Evolutionary conservation across 2,329 filamentous ascomycete genomes (phyloP), one percentile per base, ranked within the genome.

Genomic region (Fusarium sp.): DNA sequence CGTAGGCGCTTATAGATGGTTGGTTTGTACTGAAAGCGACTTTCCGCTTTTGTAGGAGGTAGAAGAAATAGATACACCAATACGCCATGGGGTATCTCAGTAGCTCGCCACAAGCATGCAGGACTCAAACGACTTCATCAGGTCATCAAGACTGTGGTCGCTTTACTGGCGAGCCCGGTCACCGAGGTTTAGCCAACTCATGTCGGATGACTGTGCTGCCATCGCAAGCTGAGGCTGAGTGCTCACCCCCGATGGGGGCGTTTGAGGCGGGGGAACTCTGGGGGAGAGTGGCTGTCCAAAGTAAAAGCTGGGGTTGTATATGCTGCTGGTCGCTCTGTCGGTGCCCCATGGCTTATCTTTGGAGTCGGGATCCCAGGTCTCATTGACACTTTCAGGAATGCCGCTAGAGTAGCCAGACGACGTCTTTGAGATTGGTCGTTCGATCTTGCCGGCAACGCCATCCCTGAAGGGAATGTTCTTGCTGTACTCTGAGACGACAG

Each of bases 161-260:
- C 52, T 65, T 67, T 63, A 77, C 52, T 71, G 62, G 62, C 73
- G 76, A 41, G 74, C 67, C 37, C 77, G 75, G 37, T 86, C 85
- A 46, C 88, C 89, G 18, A 94, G 83, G 74, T 94, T 93, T 67
- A 94, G 80, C 92, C 92, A 94, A 79, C 90, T 92, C 90, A 94
- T 92, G 77, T 94, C 92, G 51, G 84, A 85, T 13, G 85, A 84
- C 8, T 81, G 82, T 28, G 83, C 77, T 47, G 85, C 82, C 78
- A 80, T 83, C 23, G 80, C 78, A 31, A 87, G 80, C 71, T 85
- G 85, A 18, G 84, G 84, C 69, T 86, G 84, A 52, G 77, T 79
- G 74, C 81, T 85, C 59, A 84, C 76, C 42, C 78, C 79, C 8
- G 76, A 73, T 38, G 76, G 72, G 18, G 77, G 72, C n/a, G 77